A percentile compares a stretch with the other conserved stretches of the same genome.
These are phyloP conservation scores for Geosmithia morbida DNA, from an alignment of 2,329 filamentous ascomycete genomes.

Conservation along the genomic window DNA sequence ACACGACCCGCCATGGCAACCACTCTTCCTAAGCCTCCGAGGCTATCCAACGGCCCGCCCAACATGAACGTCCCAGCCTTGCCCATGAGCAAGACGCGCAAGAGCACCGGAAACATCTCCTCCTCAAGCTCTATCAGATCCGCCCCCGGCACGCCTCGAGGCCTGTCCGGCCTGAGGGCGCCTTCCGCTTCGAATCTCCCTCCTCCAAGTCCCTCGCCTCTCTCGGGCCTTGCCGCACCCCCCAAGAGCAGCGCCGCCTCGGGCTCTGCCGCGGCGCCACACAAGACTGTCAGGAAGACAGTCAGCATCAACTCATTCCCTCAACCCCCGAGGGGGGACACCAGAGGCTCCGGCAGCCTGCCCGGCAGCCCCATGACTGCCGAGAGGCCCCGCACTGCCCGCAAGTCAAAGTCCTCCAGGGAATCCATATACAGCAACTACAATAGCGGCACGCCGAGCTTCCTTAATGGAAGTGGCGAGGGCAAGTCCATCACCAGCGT, in stretches of 20 bases:
- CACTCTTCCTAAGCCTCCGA: slow-evolving; percentile 50
- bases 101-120: slow-evolving; percentile 39
- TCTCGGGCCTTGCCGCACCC: slow-evolving; percentile 39
- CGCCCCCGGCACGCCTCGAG: slow-evolving; percentile 26
- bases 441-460: slow-evolving; percentile 45
- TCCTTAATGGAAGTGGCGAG: slow-evolving; percentile 68
- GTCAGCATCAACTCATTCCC: slow-evolving; percentile 93
- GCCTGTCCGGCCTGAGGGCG: slow-evolving; percentile 40
- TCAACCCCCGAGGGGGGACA: slow-evolving; percentile 62
- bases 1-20: slow-evolving; percentile 18
- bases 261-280: slow-evolving; percentile 28
- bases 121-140: slow-evolving; percentile 21
- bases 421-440: slow-evolving; percentile 35
- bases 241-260: slow-evolving; percentile 28
- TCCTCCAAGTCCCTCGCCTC: slow-evolving; percentile 37
- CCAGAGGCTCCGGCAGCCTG: slow-evolving; percentile 34
- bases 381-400: slow-evolving; percentile 30
- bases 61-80: slow-evolving; percentile 59
- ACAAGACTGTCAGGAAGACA: slow-evolving; percentile 64
- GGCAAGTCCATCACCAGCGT: slow-evolving; percentile 55
- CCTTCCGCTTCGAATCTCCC: slow-evolving; percentile 40
- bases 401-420: slow-evolving; percentile 41
- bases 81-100: slow-evolving; percentile 58
- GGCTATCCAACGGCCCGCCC: slow-evolving; percentile 57
- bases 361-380: slow-evolving; percentile 46